phyloP scores from a whole-genome alignment of 2,329 filamentous ascomycete species.

The Didymella segeticola region DNA sequence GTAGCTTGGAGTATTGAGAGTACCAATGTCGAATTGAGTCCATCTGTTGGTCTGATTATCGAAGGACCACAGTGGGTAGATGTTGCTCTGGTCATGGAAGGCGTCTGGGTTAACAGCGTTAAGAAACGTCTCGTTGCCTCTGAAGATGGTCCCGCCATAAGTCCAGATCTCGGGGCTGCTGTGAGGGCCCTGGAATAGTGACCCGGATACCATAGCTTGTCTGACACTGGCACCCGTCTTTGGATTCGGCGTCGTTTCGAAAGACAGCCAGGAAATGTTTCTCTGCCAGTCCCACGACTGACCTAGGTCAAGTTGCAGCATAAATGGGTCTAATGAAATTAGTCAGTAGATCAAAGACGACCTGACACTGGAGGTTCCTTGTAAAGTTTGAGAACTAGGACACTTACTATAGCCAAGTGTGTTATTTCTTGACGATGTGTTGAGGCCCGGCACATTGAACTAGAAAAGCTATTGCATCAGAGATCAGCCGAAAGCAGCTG shows the following conservation, averaged over 20 bases:
- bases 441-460: neutral
- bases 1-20: slow-evolving; percentile 34
- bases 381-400: neutral
- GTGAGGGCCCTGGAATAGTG: slow-evolving; percentile 25
- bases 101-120: slow-evolving; percentile 6
- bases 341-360: neutral
- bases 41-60: slow-evolving; percentile 22
- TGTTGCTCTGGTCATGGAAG: slow-evolving; percentile 11
- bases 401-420: slow-evolving; percentile 1
- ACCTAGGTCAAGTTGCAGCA: slow-evolving; percentile 21
- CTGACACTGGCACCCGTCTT: slow-evolving; percentile 20
- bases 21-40: slow-evolving; percentile 21
- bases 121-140: slow-evolving; percentile 19
- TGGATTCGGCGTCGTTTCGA: slow-evolving; percentile 19
- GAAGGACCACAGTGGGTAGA: slow-evolving; percentile 25
- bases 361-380: neutral
- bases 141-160: slow-evolving; percentile 23
- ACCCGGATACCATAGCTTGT: slow-evolving; percentile 19
- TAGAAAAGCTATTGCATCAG: neutral
- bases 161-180: slow-evolving; percentile 20
- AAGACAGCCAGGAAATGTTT: slow-evolving; percentile 21
- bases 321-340: slow-evolving; percentile 18
- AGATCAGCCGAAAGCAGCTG: no score
- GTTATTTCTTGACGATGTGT: neutral
- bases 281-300: slow-evolving; percentile 30